Evolutionary conservation across 306 rosid species (phyloP), one percentile per base, ranked within the genome.

Genomic region (Betula pendula): DNA sequence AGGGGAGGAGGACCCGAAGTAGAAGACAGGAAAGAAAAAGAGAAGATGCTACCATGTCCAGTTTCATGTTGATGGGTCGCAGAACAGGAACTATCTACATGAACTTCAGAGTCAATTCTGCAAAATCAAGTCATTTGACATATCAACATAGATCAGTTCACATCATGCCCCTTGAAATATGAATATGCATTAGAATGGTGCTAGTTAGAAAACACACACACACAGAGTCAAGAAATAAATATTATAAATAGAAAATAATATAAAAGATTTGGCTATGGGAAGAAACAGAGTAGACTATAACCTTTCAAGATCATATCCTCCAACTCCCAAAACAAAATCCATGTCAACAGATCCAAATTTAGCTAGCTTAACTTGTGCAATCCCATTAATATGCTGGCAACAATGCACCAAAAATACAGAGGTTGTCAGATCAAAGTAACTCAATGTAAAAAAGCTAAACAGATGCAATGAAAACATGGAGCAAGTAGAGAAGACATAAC

Each of bases 301-400:
- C 92, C 98, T 90, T 69, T 88, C 90, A 42, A 94, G 91, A 86
- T 94, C 98, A 88, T 94, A 91, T 81, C 98, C 98, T 53, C 97
- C 98, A 74, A 94, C 91, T 51, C 97, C 98, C 52, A 94, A 81
- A 86, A 91, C 96, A 75, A 91, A 94, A 91, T 90, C 97, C 70
- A 94, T 73, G 81, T 94, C 97, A 43, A 91, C 97, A 13, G 90
- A 87, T 72, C 98, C 98, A 84, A 86, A 94, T 82, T 87, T 87
- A 74, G 97, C 97, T 74, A 73, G 87, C 87, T 82, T 90, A 63
- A 89, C 79, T 82, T 90, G 98, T 45, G 97, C 96, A 89, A 94
- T 89, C 77, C 88, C 91, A 84, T 94, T 94, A 79, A 94, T 94
- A 82, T 88, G 83, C 98, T 94, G 85, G 67, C 70, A 84, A 62